Evolutionary conservation across 2,329 filamentous ascomycete species (phyloP), one percentile per base, ranked within the genome.

Genomic region (Hypoxylon rubiginosum): DNA sequence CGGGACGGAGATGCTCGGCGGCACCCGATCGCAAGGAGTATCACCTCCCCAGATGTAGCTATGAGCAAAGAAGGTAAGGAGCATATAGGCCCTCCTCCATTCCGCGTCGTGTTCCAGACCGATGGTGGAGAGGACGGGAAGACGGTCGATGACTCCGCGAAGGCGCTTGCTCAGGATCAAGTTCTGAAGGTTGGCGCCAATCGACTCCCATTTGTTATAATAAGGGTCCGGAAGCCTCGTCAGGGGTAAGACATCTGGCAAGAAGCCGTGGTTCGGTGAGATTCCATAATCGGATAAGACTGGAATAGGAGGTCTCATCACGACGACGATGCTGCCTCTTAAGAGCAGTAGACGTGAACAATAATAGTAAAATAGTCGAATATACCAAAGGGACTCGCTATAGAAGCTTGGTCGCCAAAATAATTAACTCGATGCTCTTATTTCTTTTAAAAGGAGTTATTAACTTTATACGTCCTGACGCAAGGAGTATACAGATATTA

Each of bases 31-130:
- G 71, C 87, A 86, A 49, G 96, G 94, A 72, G 84, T 87, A 75
- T 97, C 92, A 79, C 93, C 95, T 75, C 93, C 93, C 96, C 96
- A 99, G 76, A 99, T 93, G 82, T 98, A 99, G 71, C 91, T 92
- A 82, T 99, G 95, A 36, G 94, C 88, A 80, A 98, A 93, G 81
- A 98, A 97, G 64, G 90, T 91, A 62, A 99, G 85, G 58, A 97
- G 85, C 64, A 92, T 91, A 82, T 98, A 98, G 68, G 96, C 96
- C 74, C 96, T 88, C 75, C 93, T 90, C 96, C 95, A 98, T 85
- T 99, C 94, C 64, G 91, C 86, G 73, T 95, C 92, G 70, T 92
- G 90, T 79, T 91, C 88, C 73, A 99, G 89, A 75, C 92, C 90
- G 70, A 89, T 85, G 50, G 94, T 97, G 57, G 92, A 93, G 67